Percentiles rank a stretch among this genome's conserved stretches.
Conservation (phyloP, 2,329 filamentous ascomycete species). For the Curvularia sp. region DNA sequence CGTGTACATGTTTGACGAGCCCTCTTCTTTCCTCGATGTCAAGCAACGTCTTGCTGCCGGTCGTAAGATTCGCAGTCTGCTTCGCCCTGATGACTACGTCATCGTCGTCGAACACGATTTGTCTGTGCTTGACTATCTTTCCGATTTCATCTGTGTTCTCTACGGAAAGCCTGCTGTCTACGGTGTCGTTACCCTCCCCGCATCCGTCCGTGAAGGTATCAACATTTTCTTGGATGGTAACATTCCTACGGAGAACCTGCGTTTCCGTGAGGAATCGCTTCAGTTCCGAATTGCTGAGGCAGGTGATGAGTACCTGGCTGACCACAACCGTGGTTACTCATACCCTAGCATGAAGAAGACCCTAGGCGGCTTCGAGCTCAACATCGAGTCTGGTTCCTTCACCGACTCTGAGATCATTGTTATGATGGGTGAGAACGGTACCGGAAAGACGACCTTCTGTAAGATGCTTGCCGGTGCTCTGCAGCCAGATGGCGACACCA, state of each 20-base stretch:
- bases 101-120: conserved; percentile 99
- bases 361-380: conserved; percentile 84
- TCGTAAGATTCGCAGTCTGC: conserved; percentile 87
- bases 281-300: conserved; percentile 94
- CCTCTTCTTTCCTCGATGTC: conserved; percentile 98
- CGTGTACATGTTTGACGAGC: conserved; percentile 98
- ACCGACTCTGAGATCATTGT: conserved; percentile 99
- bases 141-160: conserved; percentile 96
- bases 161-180: conserved; percentile 96
- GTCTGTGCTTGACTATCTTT: conserved; percentile 97
- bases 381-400: conserved; percentile 82
- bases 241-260: conserved; percentile 96
- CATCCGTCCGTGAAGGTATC: conserved; percentile 98
- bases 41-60: conserved; percentile 96
- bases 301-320: conserved; percentile 83
- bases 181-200: conserved; percentile 93
- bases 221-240: conserved; percentile 99
- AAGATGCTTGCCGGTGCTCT: conserved; percentile 91
- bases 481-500: conserved; percentile 81
- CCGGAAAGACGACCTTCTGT: conserved; percentile 99
- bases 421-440: conserved; percentile 99
- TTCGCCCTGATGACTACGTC: conserved; percentile 89
- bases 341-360: conserved; percentile 96
- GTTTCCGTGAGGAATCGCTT: conserved; percentile 95
- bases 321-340: conserved; percentile 82